Base-by-base conservation (phyloP, 176 grass and related monocot genomes). In the Avena atlantica region DNA sequence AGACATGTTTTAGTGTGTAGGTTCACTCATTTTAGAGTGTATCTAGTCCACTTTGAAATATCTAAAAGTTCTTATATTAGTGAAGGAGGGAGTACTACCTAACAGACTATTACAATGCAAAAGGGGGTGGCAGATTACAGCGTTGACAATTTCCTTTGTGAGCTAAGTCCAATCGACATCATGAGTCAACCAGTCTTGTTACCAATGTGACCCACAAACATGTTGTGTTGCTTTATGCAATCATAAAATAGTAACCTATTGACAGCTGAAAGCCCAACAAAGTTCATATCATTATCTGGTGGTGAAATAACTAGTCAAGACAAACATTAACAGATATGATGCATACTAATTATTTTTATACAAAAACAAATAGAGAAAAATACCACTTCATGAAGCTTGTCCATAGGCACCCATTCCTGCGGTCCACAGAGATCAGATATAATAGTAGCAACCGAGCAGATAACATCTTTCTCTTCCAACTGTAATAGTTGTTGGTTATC, bases 391-490 rank as follows among this genome's bases (percentile, higher is more conserved):
- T 98, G 95, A 85, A 98, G 91, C 60, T 89, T 89, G 53, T 85
- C 67, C 89, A 98, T 95, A 79, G 89, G 86, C 74, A 92, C 75
- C 87, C 91, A 89, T 66, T 93, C 91, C 65, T 92, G 87, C 53
- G 89, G 86, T 16, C 87, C 89, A 83, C 93, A 93, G 40, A 95
- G 83, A 90, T 93, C 89, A 87, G 87, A 83, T 47, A 95, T 76
- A 69, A 98, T 84, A 52, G 86, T 92, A 76, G 91, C 88, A 68
- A 92, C 76, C 63, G 89, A 98, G 74, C 91, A 98, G 57, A 93
- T 87, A 81, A 95, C 88, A 85, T 98, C 95, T 92, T 93, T 95
- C 89, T 98, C 91, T 93, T 98, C 95, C 84, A 98, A 88, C 55
- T 85, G 87, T 81, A 98, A 89, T 49, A 98, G 78, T 82, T 89